These are phyloP conservation scores for cucumber (Cucumis sativus) DNA, from an alignment of 306 rosid species.

Conservation along the genomic window DNA sequence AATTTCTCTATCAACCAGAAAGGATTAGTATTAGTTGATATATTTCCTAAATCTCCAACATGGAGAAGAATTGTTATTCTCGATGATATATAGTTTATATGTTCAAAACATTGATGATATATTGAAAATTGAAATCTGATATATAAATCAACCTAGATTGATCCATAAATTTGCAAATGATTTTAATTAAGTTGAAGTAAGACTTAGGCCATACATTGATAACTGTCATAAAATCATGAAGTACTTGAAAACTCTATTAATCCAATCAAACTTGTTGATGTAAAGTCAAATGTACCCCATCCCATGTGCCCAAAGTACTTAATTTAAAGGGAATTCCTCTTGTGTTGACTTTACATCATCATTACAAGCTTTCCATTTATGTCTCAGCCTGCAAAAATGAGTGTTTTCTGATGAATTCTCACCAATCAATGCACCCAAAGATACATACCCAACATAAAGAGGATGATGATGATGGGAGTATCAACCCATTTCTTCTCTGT, in stretches of 20 bases:
- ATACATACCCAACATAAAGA: neutral
- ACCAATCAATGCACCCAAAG: neutral
- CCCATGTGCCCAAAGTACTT: conserved; percentile 2
- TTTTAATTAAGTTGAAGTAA: neutral
- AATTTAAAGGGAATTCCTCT: neutral
- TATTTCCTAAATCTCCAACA: neutral
- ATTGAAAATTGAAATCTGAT: neutral
- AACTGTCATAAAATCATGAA: neutral
- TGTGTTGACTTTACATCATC: neutral
- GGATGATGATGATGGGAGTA: neutral
- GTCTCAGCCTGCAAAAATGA: neutral
- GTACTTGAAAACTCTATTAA: neutral
- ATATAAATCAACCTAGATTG: neutral
- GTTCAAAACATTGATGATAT: neutral
- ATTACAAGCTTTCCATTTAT: neutral
- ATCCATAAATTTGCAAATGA: neutral
- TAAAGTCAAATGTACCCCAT: neutral
- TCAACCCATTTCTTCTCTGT: neutral
- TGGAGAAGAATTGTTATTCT: neutral
- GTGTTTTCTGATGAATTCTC: neutral
- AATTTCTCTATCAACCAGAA: neutral
- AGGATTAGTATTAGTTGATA: neutral
- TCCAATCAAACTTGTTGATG: neutral
- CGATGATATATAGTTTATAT: neutral
- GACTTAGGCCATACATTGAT: neutral